Conservation (phyloP, 2,329 filamentous ascomycete species). For the Chrysosporium queenslandicum region DNA sequence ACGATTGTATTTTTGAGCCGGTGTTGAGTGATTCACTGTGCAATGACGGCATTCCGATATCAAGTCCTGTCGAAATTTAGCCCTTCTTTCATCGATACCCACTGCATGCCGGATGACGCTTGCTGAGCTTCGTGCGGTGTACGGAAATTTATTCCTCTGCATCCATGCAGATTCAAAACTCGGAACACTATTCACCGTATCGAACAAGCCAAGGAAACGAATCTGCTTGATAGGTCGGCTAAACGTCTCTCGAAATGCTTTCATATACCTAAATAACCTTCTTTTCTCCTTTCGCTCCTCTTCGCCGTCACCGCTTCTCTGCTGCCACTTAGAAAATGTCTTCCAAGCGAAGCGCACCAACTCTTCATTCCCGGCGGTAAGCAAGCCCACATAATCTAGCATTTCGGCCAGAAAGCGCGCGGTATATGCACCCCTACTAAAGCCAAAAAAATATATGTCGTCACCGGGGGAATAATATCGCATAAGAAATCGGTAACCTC, state of each 20-base stretch:
- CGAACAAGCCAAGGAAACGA: conserved; percentile 47
- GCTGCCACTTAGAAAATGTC: conserved; percentile 26
- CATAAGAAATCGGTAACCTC: conserved; percentile 49
- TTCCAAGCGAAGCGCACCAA: conserved; percentile 44
- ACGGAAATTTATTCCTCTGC: conserved; percentile 18
- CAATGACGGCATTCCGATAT: conserved; percentile 23
- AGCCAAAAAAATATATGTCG: conserved; percentile 48
- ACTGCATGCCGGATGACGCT: conserved; percentile 43
- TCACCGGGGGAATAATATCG: conserved; percentile 43
- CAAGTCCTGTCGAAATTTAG: conserved; percentile 47
- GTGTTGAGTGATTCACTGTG: neutral
- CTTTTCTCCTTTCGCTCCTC: conserved; percentile 14
- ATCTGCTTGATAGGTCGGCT: conserved; percentile 40
- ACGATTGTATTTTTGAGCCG: conserved; percentile 1
- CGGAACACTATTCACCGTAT: conserved; percentile 44
- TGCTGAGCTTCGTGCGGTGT: conserved; percentile 27
- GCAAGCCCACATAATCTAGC: conserved; percentile 41
- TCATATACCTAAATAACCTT: conserved; percentile 25
- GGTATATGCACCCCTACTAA: conserved; percentile 45
- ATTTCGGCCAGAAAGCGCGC: conserved; percentile 46
- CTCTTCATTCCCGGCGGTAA: conserved; percentile 45
- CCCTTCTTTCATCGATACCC: conserved; percentile 44
- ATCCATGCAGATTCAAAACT: conserved; percentile 30
- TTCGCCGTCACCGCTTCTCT: conserved; percentile 22
- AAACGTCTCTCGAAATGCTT: conserved; percentile 42